These are phyloP conservation scores for Polychytrium aggregatum DNA, from an alignment of 192 early-diverging fungal genomes.

Conservation along the genomic window DNA sequence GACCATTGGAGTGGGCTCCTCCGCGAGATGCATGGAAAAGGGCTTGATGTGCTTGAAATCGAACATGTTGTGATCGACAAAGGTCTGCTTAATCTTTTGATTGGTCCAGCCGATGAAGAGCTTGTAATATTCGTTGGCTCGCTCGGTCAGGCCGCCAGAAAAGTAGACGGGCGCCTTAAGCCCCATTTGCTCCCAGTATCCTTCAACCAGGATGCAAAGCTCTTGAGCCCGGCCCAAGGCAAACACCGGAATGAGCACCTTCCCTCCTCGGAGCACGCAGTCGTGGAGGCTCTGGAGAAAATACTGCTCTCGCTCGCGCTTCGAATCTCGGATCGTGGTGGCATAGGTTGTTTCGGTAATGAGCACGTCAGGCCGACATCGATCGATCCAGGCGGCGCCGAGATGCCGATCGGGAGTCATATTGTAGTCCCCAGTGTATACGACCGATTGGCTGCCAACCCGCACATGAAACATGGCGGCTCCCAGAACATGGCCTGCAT, in stretches of 20 bases:
- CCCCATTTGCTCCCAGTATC: constrained; percentile 86
- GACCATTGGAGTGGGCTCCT: constrained; percentile 84
- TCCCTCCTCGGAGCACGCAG: constrained; percentile 55
- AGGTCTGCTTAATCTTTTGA: constrained; percentile 88
- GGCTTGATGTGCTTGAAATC: constrained; percentile 90
- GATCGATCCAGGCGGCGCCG: constrained; percentile 94
- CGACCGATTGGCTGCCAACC: constrained; percentile 42
- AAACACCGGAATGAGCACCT: constrained; percentile 86
- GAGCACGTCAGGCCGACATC: constrained; percentile 77
- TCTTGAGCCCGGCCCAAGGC: constrained; percentile 96
- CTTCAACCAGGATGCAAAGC: constrained; percentile 88
- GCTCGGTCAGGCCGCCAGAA: constrained; percentile 85
- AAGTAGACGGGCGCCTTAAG: constrained; percentile 87
- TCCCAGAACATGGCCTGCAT: constrained; percentile 97
- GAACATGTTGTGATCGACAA: constrained; percentile 90
- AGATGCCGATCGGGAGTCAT: constrained; percentile 97
- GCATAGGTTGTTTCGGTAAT: constrained; percentile 98
- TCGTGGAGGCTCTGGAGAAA: constrained; percentile 87
- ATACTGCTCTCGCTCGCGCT: constrained; percentile 81
- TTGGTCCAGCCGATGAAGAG: constrained; percentile 97
- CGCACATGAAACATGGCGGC: constrained; percentile 95
- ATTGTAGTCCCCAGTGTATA: constrained; percentile 98
- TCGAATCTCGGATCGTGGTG: constrained; percentile 89
- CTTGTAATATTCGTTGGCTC: constrained; percentile 93
- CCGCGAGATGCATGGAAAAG: constrained; percentile 57